phyloP scores from a whole-genome alignment of 2,329 filamentous ascomycete species.

The Nemania bipapillata region DNA sequence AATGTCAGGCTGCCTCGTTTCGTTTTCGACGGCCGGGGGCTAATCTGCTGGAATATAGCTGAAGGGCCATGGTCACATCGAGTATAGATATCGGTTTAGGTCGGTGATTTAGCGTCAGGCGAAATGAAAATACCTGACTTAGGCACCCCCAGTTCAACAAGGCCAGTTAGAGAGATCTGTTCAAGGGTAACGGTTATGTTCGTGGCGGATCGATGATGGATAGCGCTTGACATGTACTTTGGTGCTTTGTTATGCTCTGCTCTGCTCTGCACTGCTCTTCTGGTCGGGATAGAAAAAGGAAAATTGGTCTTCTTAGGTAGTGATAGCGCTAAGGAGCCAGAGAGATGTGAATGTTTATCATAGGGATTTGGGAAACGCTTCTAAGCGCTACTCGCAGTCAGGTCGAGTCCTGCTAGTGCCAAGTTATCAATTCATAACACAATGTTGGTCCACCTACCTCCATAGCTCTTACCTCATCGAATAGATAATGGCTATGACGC shows the following conservation, averaged over 20 bases:
- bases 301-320: constrained; percentile 25
- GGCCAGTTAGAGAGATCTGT: constrained; percentile 20
- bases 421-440: not conserved
- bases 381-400: constrained; percentile 6
- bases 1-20: constrained; percentile 45
- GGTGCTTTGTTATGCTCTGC: constrained; percentile 29
- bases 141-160: constrained; percentile 33
- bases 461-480: constrained; percentile 8
- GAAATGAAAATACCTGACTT: constrained; percentile 35
- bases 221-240: constrained; percentile 23
- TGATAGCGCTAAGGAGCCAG: constrained; percentile 5
- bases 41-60: constrained; percentile 42
- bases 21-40: constrained; percentile 30
- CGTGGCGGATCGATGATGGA: constrained; percentile 24
- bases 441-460: not conserved
- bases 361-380: not conserved
- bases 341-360: constrained; percentile 10
- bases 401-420: not conserved
- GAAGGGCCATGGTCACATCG: constrained; percentile 34
- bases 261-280: constrained; percentile 18
- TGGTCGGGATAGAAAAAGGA: constrained; percentile 39
- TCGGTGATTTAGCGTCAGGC: constrained; percentile 29
- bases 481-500: not conserved
- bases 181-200: constrained; percentile 21
- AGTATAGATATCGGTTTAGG: constrained; percentile 34